Evolutionary conservation across 73 alveolate species (phyloP), one percentile per base, ranked within the genome.

Genomic region (Urostyla sp.): DNA sequence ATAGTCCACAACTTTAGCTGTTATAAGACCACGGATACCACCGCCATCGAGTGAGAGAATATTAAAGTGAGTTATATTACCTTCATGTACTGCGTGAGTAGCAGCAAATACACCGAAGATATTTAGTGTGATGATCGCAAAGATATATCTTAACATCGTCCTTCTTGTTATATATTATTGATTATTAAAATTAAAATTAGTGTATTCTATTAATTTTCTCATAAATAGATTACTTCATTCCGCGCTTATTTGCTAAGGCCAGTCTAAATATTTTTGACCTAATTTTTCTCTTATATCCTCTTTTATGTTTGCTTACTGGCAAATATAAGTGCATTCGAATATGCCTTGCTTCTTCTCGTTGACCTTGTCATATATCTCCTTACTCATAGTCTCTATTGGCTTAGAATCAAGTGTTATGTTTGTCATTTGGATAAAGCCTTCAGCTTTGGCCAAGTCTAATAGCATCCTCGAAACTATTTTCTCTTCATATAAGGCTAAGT

Each of bases 401-500:
- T 81, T 81, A 3, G 85, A 85, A 53, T 81, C 60, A 0, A 81
- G 72, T 23, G 35, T 21, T 0, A 81, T 80, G 40, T 69, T 69
- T 16, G 85, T 54, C 86, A 81, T 67, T 8, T 81, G 35, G 15
- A 52, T 30, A 15, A 3, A 34, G 35, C 91, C 91, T 40, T 81
- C 91, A 16, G 48, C 56, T 54, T 69, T 81, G 16, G 85, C 72
- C 34, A 81, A 60, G 27, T 81, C 91, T n/a, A 67, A 34, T 37
- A 81, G 73, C 38, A 81, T 81, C 46, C 37, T 72, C 24, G 80
- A 51, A 20, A 81, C 91, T 4, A 56, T 48, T 27, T 67, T 51
- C 31, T 81, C 91, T 31, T 81, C 91, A 37, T 8, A 69, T 5
- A 69, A 21, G 18, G 57, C 15, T 0, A 81, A 73, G 35, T 69